Evolutionary conservation across 345 rosid genomes (phyloP).

Genomic region (Gossypium arboreum): DNA sequence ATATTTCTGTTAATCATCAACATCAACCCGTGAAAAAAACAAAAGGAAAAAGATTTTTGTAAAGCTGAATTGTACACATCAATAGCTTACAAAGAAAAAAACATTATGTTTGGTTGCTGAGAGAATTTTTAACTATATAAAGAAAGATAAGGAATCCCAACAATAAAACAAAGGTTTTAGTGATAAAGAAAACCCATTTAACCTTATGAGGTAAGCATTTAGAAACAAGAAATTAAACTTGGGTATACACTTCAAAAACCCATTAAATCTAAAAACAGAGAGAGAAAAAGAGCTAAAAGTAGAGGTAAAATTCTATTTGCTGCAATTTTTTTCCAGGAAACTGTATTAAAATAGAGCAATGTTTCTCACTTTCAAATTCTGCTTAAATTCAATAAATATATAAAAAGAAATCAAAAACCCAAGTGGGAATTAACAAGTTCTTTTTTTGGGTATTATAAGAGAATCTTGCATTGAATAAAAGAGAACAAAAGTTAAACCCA

Average conservation of each 20-base stretch:
- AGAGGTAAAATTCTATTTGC: neutral
- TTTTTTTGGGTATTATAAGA: neutral
- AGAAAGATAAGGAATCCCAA: constrained; percentile 7
- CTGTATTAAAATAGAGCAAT: neutral
- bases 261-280: constrained; percentile 2
- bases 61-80: neutral
- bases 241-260: neutral
- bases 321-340: constrained; percentile 13
- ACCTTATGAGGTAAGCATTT: neutral
- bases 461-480: neutral
- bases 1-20: neutral
- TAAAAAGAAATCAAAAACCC: neutral
- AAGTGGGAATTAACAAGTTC: neutral
- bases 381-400: neutral
- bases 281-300: neutral
- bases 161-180: neutral
- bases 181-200: neutral
- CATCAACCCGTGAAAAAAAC: neutral
- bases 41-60: neutral
- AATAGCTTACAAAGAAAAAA: neutral
- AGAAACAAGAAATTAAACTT: neutral
- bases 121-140: constrained; percentile 5
- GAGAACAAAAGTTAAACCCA: neutral
- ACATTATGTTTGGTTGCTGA: constrained; percentile 5
- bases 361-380: neutral